These are phyloP conservation scores for Entomortierella beljakovae DNA, from an alignment of 192 early-diverging fungal species.

Conservation along the genomic window DNA sequence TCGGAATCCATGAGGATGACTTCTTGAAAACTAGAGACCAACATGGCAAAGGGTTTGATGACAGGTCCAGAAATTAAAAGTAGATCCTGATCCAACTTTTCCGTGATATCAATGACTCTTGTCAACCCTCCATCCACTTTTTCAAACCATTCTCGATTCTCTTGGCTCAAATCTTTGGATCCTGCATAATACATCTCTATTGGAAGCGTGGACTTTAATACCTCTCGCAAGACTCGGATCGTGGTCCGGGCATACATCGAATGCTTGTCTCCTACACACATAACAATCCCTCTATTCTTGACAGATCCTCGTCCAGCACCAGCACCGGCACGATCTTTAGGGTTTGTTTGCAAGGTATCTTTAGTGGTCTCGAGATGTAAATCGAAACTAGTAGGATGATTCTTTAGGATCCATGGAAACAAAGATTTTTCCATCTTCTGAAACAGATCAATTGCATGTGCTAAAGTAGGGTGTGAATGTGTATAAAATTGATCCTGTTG, in stretches of 20 bases:
- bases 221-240: constrained; percentile 49
- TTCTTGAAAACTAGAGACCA: constrained; percentile 67
- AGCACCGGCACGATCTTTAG: too few relatives aligned
- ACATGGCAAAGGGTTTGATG: constrained; percentile 73
- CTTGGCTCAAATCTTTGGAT: constrained; percentile 48
- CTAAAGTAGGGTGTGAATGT: constrained; percentile 27
- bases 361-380: constrained; percentile 8
- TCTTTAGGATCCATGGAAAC: constrained; percentile 38
- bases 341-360: constrained; percentile 4
- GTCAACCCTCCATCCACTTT: too few relatives aligned
- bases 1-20: constrained; percentile 79
- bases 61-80: constrained; percentile 64
- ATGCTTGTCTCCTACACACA: constrained; percentile 65
- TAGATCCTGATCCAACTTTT: constrained; percentile 51
- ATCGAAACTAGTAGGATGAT: constrained; percentile 24
- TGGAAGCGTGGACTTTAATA: constrained; percentile 62
- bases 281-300: constrained; percentile 25
- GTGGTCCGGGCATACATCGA: constrained; percentile 53
- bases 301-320: not conserved
- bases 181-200: constrained; percentile 71
- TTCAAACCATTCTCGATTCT: constrained; percentile 52
- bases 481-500: constrained; percentile 19
- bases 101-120: constrained; percentile 52
- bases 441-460: constrained; percentile 28
- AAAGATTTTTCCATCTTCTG: constrained; percentile 26